Evolutionary conservation across 2,329 filamentous ascomycete genomes (phyloP), one percentile per base, ranked within the genome.

Genomic region (Celoporthe dispersa): DNA sequence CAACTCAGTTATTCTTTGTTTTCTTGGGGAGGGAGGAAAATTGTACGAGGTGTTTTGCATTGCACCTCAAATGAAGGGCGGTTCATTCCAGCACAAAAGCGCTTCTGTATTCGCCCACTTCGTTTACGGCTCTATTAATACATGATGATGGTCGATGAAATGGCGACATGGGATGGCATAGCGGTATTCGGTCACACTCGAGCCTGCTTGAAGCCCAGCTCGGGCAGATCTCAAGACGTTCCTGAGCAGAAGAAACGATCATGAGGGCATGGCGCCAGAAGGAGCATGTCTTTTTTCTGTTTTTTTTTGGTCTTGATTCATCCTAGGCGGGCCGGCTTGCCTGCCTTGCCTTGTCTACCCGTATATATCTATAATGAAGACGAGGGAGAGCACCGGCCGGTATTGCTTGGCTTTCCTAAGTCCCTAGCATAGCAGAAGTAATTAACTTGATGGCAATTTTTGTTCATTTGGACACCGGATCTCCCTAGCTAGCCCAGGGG

Each of bases 141-240:
- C 65, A 67, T 55, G 65, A 67, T 59, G 7, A 66, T 66, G 64
- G 64, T 25, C 53, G 37, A 66, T 60, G 64, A 59, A 35, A 33
- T 25, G 61, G 33, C 33, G 33, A 25, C 57, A 37, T 14, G 57
- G 44, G 22, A 37, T 37, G 57, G 31, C 28, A 33, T n/a, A 41
- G 8, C 35, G 19, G 25, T 22, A n/a, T 60, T 48, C 31, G 12
- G 19, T 48, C 31, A 59, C 22, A 41, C 22, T 44, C 41, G 39
- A 12, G 4, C 25, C 41, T 51, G 41, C 44, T 14, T 48, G 41
- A 37, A 60, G 22, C 28, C 57, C 33, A 14, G 16, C 3, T n/a
- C 16, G 33, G 7, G 16, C 31, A 37, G n/a, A 3, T 31, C 60
- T 37, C 28, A 4, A 16, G 19, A 35, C 6, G 25, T 25, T 48